Evolutionary conservation across 306 rosid genomes (phyloP), one percentile per base, ranked within the genome.

Genomic region (Inga oerstediana): DNA sequence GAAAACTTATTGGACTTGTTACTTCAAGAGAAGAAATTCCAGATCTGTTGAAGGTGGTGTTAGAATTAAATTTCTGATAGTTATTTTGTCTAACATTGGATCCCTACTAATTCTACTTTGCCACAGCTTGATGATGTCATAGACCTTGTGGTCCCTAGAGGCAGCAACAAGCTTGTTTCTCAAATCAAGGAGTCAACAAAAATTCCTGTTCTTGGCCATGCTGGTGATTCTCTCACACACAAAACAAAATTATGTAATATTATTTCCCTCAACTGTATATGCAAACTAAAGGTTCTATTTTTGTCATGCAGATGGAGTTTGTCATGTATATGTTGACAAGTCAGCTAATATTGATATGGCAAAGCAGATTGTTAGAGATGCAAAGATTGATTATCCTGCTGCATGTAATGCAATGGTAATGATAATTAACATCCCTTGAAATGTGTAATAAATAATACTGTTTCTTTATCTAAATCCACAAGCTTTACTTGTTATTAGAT

Each of bases 71-170:
- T 7, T 71, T 10, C 39, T 71, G 16, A 27, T 81, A 71, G 24
- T 80, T 84, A 56, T 59, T 39, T 82, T 61, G 48, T 75, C 4
- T 71, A 34, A 67, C 43, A 54, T 39, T 79, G 81, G 59, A 69
- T 72, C 51, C 68, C 68, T 58, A 87, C 86, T 68, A 76, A 75
- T 45, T 68, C 73, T 87, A 70, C 48, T 74, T 71, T 92, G 56
- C 56, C 46, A 45, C 91, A 96, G 99, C 97, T 96, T 73, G 94
- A 93, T 76, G 94, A 90, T 86, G 99, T 96, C 79, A 96, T 96
- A 78, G 99, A 96, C 85, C 97, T 96, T 73, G 98, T 96, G 67
- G 89, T 96, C 86, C 99, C 99, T 35, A 89, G 98, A 90, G 99
- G 99, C 83, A 96, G 98, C 52, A 93, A 89, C 72, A 90, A 87